phyloP scores from a whole-genome alignment of 768 basidiomycete genomes.

The Tephrocybe sp. region DNA sequence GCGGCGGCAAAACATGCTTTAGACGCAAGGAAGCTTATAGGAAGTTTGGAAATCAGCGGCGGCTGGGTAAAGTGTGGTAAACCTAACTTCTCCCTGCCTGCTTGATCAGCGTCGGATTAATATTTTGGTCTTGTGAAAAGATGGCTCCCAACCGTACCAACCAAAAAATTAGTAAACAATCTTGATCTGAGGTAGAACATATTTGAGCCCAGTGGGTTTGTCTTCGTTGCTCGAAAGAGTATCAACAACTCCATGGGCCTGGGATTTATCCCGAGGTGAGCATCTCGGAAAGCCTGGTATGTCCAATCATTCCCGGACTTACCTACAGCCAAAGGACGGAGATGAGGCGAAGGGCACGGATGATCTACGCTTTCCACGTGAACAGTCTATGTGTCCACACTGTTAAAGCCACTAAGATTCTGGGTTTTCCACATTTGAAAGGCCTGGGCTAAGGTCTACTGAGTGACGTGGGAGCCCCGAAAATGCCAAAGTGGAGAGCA shows the following conservation, averaged over 20 bases:
- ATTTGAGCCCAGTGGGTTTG: background rate
- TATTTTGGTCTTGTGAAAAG: background rate
- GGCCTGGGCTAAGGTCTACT: too few species aligned
- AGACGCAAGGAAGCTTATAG: background rate
- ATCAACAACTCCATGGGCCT: background rate
- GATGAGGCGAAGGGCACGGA: background rate
- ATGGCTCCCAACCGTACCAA: background rate
- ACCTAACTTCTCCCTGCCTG: too few species aligned
- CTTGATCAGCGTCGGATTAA: background rate
- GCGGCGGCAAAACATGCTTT: background rate
- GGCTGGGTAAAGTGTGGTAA: background rate
- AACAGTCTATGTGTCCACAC: background rate
- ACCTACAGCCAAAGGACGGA: background rate
- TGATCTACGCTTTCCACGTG: background rate
- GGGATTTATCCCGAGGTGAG: constrained; percentile 4
- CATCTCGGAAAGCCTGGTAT: background rate
- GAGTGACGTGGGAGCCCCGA: too few species aligned
- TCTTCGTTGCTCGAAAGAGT: background rate
- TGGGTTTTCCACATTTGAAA: background rate
- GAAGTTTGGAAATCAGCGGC: background rate
- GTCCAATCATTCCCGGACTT: background rate
- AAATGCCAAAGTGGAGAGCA: too few species aligned
- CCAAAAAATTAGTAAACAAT: background rate
- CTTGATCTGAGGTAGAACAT: constrained; percentile 7
- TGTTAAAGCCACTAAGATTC: background rate